phyloP scores from a whole-genome alignment of 208 protist genomes.

The Leishmania tarentolae region DNA sequence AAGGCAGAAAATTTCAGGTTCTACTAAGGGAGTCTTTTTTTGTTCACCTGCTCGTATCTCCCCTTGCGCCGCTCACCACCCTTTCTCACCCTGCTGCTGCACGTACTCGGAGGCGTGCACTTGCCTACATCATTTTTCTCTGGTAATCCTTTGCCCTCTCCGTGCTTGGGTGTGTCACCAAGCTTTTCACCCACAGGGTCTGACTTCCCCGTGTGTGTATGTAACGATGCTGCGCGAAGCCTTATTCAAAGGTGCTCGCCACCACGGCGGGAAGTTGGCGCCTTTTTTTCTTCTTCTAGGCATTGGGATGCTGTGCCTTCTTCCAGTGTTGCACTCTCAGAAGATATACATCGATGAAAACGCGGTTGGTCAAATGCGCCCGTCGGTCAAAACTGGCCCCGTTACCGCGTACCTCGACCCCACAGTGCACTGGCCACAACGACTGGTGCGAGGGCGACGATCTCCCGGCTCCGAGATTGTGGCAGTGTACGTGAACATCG shows the following conservation, averaged over 20 bases:
- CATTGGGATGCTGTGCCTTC: conserved; percentile 39
- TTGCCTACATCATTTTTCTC: not conserved
- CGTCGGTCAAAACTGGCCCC: conserved; percentile 1
- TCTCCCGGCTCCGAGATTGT: conserved; percentile 68
- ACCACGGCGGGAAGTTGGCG: conserved; percentile 41
- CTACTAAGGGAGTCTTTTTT: not conserved
- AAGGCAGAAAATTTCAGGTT: not conserved
- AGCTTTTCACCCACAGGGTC: not conserved
- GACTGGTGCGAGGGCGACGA: conserved; percentile 55
- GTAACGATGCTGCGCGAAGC: conserved; percentile 34
- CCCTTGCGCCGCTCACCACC: not conserved
- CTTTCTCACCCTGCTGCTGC: not conserved
- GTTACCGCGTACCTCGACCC: conserved; percentile 16
- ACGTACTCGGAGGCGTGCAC: not conserved
- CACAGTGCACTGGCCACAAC: conserved; percentile 25
- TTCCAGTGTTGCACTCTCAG: conserved; percentile 39
- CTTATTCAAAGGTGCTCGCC: conserved; percentile 22
- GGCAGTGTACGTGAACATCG: conserved; percentile 67
- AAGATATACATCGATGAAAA: conserved; percentile 61
- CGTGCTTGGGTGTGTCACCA: not conserved
- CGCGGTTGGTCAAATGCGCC: conserved; percentile 39
- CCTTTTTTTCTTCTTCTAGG: conserved; percentile 49
- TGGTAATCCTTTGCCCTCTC: not conserved
- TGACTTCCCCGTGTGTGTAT: not conserved
- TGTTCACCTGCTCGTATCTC: not conserved